A percentile compares a stretch with the other conserved stretches of the same genome.
phyloP scores from a whole-genome alignment of 306 rosid species.

The Malus sylvestris region DNA sequence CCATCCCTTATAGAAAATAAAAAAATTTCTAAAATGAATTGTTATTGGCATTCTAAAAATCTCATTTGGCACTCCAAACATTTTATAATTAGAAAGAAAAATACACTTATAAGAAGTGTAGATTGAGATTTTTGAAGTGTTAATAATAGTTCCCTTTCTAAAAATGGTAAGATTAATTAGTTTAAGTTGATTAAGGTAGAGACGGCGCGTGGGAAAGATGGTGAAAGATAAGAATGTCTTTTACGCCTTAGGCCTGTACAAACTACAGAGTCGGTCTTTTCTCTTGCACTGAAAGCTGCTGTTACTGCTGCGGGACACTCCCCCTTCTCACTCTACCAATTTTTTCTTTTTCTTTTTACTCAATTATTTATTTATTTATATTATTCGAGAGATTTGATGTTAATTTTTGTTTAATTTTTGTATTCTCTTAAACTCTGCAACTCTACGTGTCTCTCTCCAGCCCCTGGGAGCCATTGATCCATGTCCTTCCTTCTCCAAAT shows the following conservation, averaged over 20 bases:
- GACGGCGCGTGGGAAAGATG: conserved; percentile 6
- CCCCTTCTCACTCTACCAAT: not conserved
- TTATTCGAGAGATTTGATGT: not conserved
- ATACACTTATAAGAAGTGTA: too few relatives aligned
- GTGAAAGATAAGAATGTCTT: not conserved
- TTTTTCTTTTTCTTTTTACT: not conserved
- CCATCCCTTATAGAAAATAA: not conserved
- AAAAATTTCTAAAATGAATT: too few relatives aligned
- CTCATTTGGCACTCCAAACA: too few relatives aligned
- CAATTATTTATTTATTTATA: not conserved
- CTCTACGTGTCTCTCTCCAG: conserved; percentile 31
- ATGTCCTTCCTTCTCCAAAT: conserved; percentile 39
- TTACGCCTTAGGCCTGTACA: not conserved
- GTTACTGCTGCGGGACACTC: not conserved
- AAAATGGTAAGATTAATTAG: not conserved
- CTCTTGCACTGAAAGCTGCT: conserved; percentile 9
- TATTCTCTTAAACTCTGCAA: conserved; percentile 32
- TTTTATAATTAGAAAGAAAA: too few relatives aligned
- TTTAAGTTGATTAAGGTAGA: not conserved
- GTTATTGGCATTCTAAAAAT: too few relatives aligned
- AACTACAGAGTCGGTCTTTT: not conserved
- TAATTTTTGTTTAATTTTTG: conserved; percentile 3
- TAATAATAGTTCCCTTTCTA: not conserved
- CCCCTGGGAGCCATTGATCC: conserved; percentile 69
- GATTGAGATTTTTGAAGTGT: too few relatives aligned